A percentile compares a stretch with the other conserved stretches of the same genome.
phyloP scores from a whole-genome alignment of 1,284 basidiomycete genomes.

The Cutaneotrichosporon daszewskae region DNA sequence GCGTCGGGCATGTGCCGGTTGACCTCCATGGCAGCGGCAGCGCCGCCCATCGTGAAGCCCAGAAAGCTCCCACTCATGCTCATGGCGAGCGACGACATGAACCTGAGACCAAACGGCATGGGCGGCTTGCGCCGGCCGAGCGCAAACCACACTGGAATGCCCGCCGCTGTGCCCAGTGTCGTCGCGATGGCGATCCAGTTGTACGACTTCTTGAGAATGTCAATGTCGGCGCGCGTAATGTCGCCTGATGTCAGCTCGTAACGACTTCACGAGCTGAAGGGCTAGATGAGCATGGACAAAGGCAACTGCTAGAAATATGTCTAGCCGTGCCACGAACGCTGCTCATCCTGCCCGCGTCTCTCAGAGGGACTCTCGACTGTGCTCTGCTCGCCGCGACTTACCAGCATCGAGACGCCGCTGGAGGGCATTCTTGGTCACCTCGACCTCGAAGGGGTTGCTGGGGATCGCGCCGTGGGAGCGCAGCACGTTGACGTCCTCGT shows the following conservation, averaged over 20 bases:
- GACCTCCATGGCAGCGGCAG: constrained; percentile 28
- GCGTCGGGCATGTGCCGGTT: constrained; percentile 32
- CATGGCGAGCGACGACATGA: constrained; percentile 2
- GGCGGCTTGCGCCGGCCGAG: constrained; percentile 7
- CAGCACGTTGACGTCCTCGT: constrained; percentile 4
- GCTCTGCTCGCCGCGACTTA: no score
- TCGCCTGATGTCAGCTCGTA: constrained; percentile 28
- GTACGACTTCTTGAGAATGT: constrained; percentile 29
- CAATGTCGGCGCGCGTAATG: constrained; percentile 31
- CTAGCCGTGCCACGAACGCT: no score
- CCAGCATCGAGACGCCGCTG: constrained; percentile 25
- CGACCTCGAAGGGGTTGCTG: constrained; percentile 22
- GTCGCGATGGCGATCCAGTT: constrained; percentile 23
- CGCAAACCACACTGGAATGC: constrained; percentile 21
- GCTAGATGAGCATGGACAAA: no score
- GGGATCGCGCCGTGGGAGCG: constrained; percentile 4
- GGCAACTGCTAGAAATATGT: no score
- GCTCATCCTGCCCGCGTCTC: no score
- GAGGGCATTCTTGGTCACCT: constrained; percentile 23
- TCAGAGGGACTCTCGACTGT: background rate
- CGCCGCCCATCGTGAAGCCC: constrained; percentile 33
- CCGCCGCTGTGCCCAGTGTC: constrained; percentile 15
- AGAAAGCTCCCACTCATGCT: constrained; percentile 24
- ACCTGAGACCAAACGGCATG: constrained; percentile 7
- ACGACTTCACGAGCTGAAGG: no score